Evolutionary conservation across 176 grass and related monocot species (phyloP), one percentile per base, ranked within the genome.

Genomic region (Leersia perrieri): DNA sequence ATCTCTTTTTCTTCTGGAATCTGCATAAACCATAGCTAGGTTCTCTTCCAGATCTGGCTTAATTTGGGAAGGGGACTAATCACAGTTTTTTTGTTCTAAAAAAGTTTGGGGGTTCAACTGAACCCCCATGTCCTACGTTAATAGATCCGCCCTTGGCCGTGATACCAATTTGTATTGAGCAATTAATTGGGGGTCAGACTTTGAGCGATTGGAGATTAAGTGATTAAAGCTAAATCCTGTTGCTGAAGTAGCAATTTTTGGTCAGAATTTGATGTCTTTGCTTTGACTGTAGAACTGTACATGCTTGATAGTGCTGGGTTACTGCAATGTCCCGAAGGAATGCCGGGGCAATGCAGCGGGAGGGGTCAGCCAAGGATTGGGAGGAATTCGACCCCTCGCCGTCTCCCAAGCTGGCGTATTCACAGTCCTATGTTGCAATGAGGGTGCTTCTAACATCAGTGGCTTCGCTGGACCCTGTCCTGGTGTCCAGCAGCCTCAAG

Each of bases 291-390:
- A 33, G 40, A 80, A 27, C 71, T 80, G 76, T 84, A 84, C 82
- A 84, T 89, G 82, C 87, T 57, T 41, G 75, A 42, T 55, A 26
- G 45, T 51, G 44, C 39, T 67, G 66, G 29, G 66, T 41, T 72
- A 61, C 73, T 90, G 38, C 80, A 78, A 98, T 98, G 95, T 91
- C 90, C 62, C 81, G 95, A 89, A 95, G 95, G 88, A 98, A 77
- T 87, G 78, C 86, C 5, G 80, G 80, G 55, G 15, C 55, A 87
- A 87, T 89, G 85, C 90, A 84, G 93, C 72, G 92, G 58, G 95
- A 92, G 58, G 95, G 87, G 36, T 93, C 85, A 4, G 85, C 76
- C 39, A 93, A 94, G 71, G 81, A 88, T 40, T 91, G 90, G 78
- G 60, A 90, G 66, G 92, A 91, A 84, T 87, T 76, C 33, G 95